Evolutionary conservation across 176 grass and related monocot genomes (phyloP).

Genomic region (Miscanthus lutarioriparius): DNA sequence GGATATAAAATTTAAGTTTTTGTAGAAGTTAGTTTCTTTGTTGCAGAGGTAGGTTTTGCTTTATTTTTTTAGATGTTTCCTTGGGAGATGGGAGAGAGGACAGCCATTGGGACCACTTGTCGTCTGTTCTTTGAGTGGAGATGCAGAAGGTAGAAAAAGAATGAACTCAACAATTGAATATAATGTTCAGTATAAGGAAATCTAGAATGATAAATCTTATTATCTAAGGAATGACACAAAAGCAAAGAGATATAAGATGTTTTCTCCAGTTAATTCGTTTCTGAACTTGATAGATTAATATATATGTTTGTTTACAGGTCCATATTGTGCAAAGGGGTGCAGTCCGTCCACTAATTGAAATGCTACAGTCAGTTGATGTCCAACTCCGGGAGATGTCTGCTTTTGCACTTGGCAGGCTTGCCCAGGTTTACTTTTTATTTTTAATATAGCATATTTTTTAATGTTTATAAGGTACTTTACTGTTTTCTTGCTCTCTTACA

Average conservation of each 20-base stretch:
- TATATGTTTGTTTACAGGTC: slow-evolving; percentile 56
- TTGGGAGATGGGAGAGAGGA: not conserved
- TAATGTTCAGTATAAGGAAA: not conserved
- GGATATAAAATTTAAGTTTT: not conserved
- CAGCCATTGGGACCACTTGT: not conserved
- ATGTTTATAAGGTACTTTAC: slow-evolving; percentile 18
- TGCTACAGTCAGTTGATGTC: slow-evolving; percentile 91
- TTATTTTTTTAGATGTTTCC: not conserved
- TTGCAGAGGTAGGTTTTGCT: not conserved
- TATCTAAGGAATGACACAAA: not conserved
- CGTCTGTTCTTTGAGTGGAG: not conserved
- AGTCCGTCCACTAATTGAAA: slow-evolving; percentile 87
- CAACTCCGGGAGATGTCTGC: slow-evolving; percentile 99
- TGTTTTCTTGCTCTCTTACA: not conserved
- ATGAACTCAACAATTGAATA: not conserved
- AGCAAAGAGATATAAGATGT: not conserved
- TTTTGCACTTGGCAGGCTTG: slow-evolving; percentile 98
- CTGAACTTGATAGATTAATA: slow-evolving; percentile 25
- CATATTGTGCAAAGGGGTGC: slow-evolving; percentile 99
- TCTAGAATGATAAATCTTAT: not conserved
- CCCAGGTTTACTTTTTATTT: slow-evolving; percentile 64
- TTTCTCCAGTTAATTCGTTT: slow-evolving; percentile 5
- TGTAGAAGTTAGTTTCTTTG: not conserved
- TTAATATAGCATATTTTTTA: slow-evolving; percentile 6
- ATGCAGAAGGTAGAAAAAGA: not conserved